A percentile compares a stretch with the other conserved stretches of the same genome.
These are phyloP conservation scores for Beauveria asiatica DNA, from an alignment of 2,329 filamentous ascomycete species.

Conservation along the genomic window DNA sequence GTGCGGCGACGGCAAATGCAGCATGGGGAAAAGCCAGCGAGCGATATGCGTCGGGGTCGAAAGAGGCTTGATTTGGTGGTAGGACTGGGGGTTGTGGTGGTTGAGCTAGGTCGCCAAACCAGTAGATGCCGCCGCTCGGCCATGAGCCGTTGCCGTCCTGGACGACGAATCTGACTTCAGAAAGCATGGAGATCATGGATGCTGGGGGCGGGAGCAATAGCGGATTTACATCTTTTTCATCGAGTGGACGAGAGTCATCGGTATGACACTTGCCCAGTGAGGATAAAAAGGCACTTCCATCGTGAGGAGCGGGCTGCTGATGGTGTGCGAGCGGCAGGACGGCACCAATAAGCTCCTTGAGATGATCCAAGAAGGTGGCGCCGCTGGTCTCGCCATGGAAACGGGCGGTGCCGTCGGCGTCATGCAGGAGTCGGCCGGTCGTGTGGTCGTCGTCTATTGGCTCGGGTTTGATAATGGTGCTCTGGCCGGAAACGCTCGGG, in stretches of 20 bases:
- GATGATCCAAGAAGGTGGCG: constrained; percentile 39
- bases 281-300: constrained; percentile 28
- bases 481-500: constrained; percentile 7
- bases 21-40: constrained; percentile 37
- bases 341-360: constrained; percentile 39
- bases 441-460: constrained; percentile 10
- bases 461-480: constrained; percentile 12
- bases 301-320: constrained; percentile 12
- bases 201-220: constrained; percentile 28
- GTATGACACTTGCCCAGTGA: constrained; percentile 39
- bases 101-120: constrained; percentile 35
- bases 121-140: constrained; percentile 38
- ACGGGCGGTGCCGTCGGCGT: constrained; percentile 34
- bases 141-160: constrained; percentile 36
- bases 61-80: constrained; percentile 15
- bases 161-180: constrained; percentile 33
- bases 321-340: constrained; percentile 24
- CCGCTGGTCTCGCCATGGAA: constrained; percentile 43
- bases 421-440: constrained; percentile 36
- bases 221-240: constrained; percentile 29
- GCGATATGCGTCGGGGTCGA: constrained; percentile 23
- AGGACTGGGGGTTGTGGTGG: constrained; percentile 20
- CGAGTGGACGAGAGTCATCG: constrained; percentile 34
- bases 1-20: constrained; percentile 33
- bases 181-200: constrained; percentile 31